These are phyloP conservation scores for Phytophthora lateralis DNA, from an alignment of 352 stramenopile species.

Conservation along the genomic window DNA sequence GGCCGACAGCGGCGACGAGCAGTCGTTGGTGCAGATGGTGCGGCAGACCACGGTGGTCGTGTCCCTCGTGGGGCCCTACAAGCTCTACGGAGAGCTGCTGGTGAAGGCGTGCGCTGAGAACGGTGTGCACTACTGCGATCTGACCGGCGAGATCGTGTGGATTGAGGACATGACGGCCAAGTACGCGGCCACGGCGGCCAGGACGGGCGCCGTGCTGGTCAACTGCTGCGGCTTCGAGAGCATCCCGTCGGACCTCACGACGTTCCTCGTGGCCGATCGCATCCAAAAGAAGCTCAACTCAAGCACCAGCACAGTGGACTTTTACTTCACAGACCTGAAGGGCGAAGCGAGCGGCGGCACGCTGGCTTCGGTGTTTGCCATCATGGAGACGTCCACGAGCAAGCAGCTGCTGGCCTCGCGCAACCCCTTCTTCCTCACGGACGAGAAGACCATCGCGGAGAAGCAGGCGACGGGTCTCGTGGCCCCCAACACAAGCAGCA, in stretches of 20 bases:
- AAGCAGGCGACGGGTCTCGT: constrained; percentile 42
- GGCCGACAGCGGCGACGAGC: constrained; percentile 59
- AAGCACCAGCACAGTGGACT: constrained; percentile 39
- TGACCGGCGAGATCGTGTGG: constrained; percentile 91
- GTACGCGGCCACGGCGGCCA: constrained; percentile 56
- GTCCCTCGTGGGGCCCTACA: constrained; percentile 89
- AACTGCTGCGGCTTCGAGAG: constrained; percentile 91
- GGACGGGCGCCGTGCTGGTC: constrained; percentile 82
- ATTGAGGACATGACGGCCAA: constrained; percentile 79
- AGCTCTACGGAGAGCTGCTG: constrained; percentile 82
- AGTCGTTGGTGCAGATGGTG: constrained; percentile 78
- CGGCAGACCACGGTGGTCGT: constrained; percentile 76
- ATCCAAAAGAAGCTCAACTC: constrained; percentile 61
- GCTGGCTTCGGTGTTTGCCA: constrained; percentile 55
- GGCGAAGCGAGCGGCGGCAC: constrained; percentile 72
- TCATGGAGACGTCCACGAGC: constrained; percentile 56
- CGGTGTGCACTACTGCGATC: constrained; percentile 92
- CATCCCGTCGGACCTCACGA: constrained; percentile 87
- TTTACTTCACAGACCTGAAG: constrained; percentile 57
- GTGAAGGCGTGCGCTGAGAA: constrained; percentile 87
- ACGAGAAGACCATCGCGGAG: constrained; percentile 42
- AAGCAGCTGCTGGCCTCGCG: constrained; percentile 44
- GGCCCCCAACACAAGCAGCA: constrained; percentile 39
- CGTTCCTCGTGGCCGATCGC: constrained; percentile 70
- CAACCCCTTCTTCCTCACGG: constrained; percentile 70